These are phyloP conservation scores for Ophiobolus disseminans DNA, from an alignment of 2,329 filamentous ascomycete species.

Conservation along the genomic window DNA sequence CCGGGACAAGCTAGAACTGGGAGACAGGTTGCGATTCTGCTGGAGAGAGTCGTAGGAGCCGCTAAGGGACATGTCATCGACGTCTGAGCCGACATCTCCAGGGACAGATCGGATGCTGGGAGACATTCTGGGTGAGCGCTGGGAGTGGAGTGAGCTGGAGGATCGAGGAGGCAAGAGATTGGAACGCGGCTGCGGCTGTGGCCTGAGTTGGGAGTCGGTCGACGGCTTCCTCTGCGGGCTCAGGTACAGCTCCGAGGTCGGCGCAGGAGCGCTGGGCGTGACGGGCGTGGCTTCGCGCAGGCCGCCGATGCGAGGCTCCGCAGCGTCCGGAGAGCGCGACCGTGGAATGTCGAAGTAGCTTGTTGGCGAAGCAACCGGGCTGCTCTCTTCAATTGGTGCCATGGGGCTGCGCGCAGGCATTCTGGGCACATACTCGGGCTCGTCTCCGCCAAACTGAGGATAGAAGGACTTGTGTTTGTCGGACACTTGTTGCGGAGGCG, in stretches of 20 bases:
- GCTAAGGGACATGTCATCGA: conserved; percentile 68
- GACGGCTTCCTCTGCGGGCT: conserved; percentile 49
- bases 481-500: conserved; percentile 35
- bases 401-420: conserved; percentile 42
- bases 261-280: conserved; percentile 44
- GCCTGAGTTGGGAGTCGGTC: conserved; percentile 41
- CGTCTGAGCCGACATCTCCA: conserved; percentile 68
- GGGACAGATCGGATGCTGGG: conserved; percentile 57
- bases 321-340: conserved; percentile 54
- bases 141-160: conserved; percentile 42
- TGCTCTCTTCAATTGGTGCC: conserved; percentile 45
- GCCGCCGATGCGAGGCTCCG: conserved; percentile 48
- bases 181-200: conserved; percentile 29
- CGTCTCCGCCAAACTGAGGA: conserved; percentile 44
- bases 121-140: conserved; percentile 43
- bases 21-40: conserved; percentile 75
- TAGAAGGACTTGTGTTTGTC: conserved; percentile 48
- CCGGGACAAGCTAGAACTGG: conserved; percentile 68
- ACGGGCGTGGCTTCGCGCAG: conserved; percentile 55
- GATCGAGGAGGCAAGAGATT: conserved; percentile 51
- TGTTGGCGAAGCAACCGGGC: conserved; percentile 28
- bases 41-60: conserved; percentile 69
- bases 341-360: conserved; percentile 57
- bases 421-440: conserved; percentile 31
- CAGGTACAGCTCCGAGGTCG: conserved; percentile 44